Percentiles rank a stretch among this genome's conserved stretches.
phyloP scores from a whole-genome alignment of 2,329 filamentous ascomycete genomes.

The Cryphonectria carpinicola region DNA sequence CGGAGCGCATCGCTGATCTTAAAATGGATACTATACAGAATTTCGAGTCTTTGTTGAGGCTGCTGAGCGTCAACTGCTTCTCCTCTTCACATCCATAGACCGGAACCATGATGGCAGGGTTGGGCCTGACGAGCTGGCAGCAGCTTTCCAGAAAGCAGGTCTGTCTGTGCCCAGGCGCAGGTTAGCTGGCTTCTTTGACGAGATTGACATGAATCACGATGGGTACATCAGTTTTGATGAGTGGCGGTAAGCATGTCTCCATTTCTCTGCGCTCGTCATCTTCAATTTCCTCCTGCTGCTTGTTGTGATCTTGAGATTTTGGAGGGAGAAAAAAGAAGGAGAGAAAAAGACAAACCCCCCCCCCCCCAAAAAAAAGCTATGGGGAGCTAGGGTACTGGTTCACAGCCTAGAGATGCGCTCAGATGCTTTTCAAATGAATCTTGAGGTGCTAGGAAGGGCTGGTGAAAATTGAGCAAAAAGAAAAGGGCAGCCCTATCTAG shows the following conservation, averaged over 20 bases:
- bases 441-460: not conserved
- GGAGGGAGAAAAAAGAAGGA: no score
- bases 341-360: no score
- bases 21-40: conserved; percentile 58
- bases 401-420: not conserved
- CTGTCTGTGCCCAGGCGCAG: conserved; percentile 77
- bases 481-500: not conserved
- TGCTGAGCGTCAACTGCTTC: conserved; percentile 81
- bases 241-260: conserved; percentile 78
- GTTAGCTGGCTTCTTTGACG: conserved; percentile 82
- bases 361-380: not conserved
- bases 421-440: not conserved
- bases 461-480: not conserved
- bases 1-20: conserved; percentile 15
- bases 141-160: conserved; percentile 78
- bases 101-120: conserved; percentile 82
- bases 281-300: not conserved
- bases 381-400: not conserved
- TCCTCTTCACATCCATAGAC: conserved; percentile 86
- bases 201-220: conserved; percentile 89
- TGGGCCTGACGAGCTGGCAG: conserved; percentile 80
- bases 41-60: conserved; percentile 87
- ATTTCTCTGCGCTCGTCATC: conserved; percentile 26
- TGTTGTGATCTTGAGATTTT: not conserved
- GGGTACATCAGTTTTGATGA: conserved; percentile 89